Conservation (phyloP, 805 yeast genomes). For the Candida xyloterini region DNA sequence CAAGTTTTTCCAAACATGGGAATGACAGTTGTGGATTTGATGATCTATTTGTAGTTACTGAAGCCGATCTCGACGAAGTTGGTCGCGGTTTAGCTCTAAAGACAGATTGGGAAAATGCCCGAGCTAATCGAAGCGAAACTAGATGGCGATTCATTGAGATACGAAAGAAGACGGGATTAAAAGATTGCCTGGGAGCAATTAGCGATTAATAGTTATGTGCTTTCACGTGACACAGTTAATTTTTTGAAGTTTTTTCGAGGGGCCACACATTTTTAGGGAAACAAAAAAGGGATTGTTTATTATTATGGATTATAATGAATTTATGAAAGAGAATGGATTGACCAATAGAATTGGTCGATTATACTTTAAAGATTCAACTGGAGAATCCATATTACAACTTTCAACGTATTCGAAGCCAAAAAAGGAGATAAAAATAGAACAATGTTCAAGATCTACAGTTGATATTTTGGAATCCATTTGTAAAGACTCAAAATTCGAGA, state of each 20-base stretch:
- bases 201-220: slow-evolving; percentile 4
- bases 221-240: slow-evolving; percentile 18
- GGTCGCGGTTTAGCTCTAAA: slow-evolving; percentile 17
- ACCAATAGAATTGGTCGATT: slow-evolving; percentile 6
- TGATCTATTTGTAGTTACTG: slow-evolving; percentile 21
- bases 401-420: background rate
- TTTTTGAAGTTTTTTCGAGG: background rate
- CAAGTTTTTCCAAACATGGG: slow-evolving; percentile 82
- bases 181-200: slow-evolving; percentile 9
- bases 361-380: slow-evolving; percentile 3
- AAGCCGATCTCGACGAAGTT: slow-evolving; percentile 12
- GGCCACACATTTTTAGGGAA: background rate
- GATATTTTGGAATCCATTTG: slow-evolving; percentile 12
- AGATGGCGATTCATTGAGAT: background rate
- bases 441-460: slow-evolving; percentile 1
- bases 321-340: slow-evolving; percentile 7
- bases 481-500: slow-evolving; percentile 13
- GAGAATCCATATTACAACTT: background rate
- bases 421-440: background rate
- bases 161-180: background rate
- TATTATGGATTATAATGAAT: slow-evolving; percentile 14
- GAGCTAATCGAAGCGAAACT: background rate
- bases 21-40: slow-evolving; percentile 69
- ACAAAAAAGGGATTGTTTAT: background rate
- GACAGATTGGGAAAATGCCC: slow-evolving; percentile 8